A percentile compares a stretch with the other conserved stretches of the same genome.
Evolutionary conservation across 352 stramenopile genomes (phyloP).

Genomic region (Pythium guiyangense): DNA sequence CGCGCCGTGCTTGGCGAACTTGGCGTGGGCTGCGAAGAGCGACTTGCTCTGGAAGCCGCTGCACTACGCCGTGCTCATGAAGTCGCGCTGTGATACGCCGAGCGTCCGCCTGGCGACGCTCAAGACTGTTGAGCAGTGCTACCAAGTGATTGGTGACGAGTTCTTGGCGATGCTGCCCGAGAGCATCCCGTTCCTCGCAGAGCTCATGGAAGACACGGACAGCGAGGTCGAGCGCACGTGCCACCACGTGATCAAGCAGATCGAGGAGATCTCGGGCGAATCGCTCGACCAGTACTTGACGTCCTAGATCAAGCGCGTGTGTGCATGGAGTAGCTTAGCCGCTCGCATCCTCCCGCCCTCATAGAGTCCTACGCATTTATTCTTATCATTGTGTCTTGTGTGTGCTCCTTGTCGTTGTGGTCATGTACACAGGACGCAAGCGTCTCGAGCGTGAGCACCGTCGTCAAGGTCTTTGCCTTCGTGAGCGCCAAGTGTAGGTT

Average conservation of each 20-base stretch:
- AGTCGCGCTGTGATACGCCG: conserved; percentile 63
- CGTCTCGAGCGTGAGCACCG: no score
- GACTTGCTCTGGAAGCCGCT: conserved; percentile 88
- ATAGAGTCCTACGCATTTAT: no score
- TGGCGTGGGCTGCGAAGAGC: conserved; percentile 84
- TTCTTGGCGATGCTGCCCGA: conserved; percentile 87
- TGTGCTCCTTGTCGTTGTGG: no score
- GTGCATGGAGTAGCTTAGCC: neutral
- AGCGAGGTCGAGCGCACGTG: conserved; percentile 78
- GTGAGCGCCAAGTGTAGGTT: no score
- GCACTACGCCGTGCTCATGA: conserved; percentile 87
- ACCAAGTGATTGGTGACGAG: conserved; percentile 84
- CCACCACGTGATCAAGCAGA: conserved; percentile 87
- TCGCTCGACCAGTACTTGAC: conserved; percentile 87
- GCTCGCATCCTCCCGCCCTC: no score
- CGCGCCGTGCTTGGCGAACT: conserved; percentile 61
- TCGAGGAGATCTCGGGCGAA: conserved; percentile 88
- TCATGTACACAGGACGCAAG: no score
- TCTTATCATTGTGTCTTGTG: no score
- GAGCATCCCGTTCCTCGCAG: conserved; percentile 86
- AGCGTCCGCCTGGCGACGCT: conserved; percentile 71
- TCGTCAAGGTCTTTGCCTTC: no score
- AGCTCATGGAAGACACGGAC: conserved; percentile 88
- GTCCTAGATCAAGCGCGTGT: conserved; percentile 19
- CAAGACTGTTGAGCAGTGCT: conserved; percentile 83